phyloP scores from a whole-genome alignment of 2,329 filamentous ascomycete species.

The Epichloe typhina region DNA sequence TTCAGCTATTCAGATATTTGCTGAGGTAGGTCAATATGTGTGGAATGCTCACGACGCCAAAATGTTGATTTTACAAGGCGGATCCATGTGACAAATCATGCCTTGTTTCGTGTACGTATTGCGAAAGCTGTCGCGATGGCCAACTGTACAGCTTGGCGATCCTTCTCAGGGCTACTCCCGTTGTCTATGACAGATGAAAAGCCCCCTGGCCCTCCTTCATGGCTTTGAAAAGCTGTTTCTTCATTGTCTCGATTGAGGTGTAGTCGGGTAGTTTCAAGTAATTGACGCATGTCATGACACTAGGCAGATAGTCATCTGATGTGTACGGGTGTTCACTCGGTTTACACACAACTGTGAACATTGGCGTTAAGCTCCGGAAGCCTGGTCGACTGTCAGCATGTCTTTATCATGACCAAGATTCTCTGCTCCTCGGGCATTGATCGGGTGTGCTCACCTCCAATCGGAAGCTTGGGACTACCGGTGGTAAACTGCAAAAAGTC shows the following conservation, averaged over 20 bases:
- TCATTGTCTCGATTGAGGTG: conserved; percentile 62
- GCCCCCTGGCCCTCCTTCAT: conserved; percentile 90
- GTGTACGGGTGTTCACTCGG: conserved; percentile 90
- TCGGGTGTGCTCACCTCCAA: conserved; percentile 61
- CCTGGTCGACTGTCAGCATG: conserved; percentile 40
- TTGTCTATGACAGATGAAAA: conserved; percentile 71
- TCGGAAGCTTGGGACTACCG: conserved; percentile 93
- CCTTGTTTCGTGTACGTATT: neutral
- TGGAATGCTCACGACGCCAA: neutral
- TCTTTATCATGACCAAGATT: neutral
- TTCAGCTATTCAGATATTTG: conserved; percentile 12
- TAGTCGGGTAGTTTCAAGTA: conserved; percentile 98
- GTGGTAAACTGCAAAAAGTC: conserved; percentile 98
- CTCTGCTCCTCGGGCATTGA: neutral
- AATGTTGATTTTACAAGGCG: neutral
- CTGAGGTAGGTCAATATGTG: conserved; percentile 5
- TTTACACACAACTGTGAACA: conserved; percentile 98
- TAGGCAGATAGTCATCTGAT: conserved; percentile 95
- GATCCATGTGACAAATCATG: conserved; percentile 1
- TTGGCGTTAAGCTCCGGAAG: conserved; percentile 91
- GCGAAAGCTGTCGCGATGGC: neutral
- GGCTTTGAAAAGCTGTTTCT: conserved; percentile 65
- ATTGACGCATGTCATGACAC: conserved; percentile 99
- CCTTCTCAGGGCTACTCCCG: neutral
- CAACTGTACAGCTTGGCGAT: neutral